These are phyloP conservation scores for Phytophthora citricola DNA, from an alignment of 352 stramenopile species.

Conservation along the genomic window DNA sequence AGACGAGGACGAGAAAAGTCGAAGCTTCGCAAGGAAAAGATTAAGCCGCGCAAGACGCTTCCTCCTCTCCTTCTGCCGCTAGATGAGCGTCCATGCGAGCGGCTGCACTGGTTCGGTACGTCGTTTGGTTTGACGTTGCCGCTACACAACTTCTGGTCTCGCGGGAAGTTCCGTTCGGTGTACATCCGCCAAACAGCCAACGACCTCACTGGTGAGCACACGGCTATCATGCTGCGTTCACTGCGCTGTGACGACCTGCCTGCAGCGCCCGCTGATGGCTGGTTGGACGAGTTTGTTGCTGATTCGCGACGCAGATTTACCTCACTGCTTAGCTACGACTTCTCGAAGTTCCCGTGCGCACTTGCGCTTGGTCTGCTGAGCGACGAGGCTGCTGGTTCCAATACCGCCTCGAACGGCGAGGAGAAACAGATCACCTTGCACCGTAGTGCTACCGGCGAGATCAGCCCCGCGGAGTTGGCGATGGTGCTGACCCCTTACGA, in stretches of 20 bases:
- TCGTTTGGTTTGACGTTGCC: slow-evolving; percentile 97
- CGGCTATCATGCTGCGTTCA: slow-evolving; percentile 91
- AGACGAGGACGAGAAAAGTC: slow-evolving; percentile 48
- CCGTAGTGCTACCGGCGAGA: slow-evolving; percentile 78
- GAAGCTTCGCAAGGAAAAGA: slow-evolving; percentile 82
- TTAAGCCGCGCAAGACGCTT: slow-evolving; percentile 97
- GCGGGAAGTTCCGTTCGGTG: slow-evolving; percentile 94
- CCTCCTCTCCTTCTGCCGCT: slow-evolving; percentile 96
- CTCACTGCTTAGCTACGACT: slow-evolving; percentile 94
- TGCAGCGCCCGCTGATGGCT: slow-evolving; percentile 84
- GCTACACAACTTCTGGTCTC: slow-evolving; percentile 98
- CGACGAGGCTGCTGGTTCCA: slow-evolving; percentile 44
- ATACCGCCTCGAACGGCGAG: slow-evolving; percentile 13
- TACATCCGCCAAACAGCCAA: slow-evolving; percentile 99
- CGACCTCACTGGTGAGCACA: slow-evolving; percentile 99
- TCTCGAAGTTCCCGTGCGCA: slow-evolving; percentile 91
- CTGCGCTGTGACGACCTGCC: slow-evolving; percentile 82
- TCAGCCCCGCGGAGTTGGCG: slow-evolving; percentile 87
- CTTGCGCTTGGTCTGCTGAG: slow-evolving; percentile 93
- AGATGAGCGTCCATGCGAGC: slow-evolving; percentile 93
- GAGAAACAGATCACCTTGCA: slow-evolving; percentile 45
- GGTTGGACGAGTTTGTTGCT: slow-evolving; percentile 94
- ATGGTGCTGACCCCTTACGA: slow-evolving; percentile 97
- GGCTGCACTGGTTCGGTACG: slow-evolving; percentile 98
- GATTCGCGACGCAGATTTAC: slow-evolving; percentile 96